Base-by-base conservation (phyloP, 805 yeast species). In the Candida nanaspora region DNA sequence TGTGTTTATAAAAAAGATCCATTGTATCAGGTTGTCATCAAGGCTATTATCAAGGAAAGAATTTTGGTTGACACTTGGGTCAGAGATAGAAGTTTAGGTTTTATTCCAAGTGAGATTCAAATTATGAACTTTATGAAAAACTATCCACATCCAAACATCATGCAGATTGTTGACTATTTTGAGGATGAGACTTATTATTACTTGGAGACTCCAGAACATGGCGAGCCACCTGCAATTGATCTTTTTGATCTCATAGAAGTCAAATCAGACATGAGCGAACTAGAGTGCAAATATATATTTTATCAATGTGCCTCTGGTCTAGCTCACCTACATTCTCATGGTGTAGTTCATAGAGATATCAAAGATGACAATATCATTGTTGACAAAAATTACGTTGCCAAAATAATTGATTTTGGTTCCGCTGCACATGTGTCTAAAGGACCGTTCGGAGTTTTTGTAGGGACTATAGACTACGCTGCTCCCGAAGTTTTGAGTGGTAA, bases 11-110 rank as follows among this genome's bases (percentile, higher is more conserved):
- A 72, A 35, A 68, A 71, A 22, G 87, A 84, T 49, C 71, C 75
- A 0, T 62, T 62, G 2, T 81, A 85, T 57, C 74, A 70, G 45
- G 82, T 87, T 32, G 86, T 93, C 15, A 76, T 89, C 43, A 93
- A 93, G 60, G 80, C 94, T 51, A 93, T 93, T 38, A 84, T 86
- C 56, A 93, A 93, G 54, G 95, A 87, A 50, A 74, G 96, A 43
- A 93, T 93, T 52, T 68, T 93, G 52, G 96, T 93, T 10, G 98
- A 93, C 59, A 88, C 98, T 0, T 93, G 98, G 98, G 95, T 88
- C 2, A 71, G 98, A 41, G 98, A 93, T 60, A 75, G 96, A 21
- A 75, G 74, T 45, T 65, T 93, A 33, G 98, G 98, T 6, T 89
- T 96, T 0, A 83, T 93, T 29, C 98, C 98, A 2, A 80, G 91